Evolutionary conservation across 1,284 basidiomycete genomes (phyloP).

Genomic region (Neotropicomus parvogracilis): DNA sequence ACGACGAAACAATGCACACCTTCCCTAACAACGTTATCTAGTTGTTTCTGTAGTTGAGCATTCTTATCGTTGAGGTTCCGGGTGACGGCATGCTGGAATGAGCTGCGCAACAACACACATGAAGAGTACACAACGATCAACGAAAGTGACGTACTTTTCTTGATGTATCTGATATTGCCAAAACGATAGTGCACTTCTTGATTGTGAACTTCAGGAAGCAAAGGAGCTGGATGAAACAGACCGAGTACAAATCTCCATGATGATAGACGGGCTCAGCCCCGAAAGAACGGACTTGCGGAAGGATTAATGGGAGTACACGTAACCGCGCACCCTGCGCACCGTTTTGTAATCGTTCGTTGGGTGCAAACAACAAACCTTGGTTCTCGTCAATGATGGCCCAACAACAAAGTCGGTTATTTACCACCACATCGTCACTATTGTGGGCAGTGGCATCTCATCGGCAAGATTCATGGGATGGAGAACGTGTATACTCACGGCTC

Average conservation of each 20-base stretch:
- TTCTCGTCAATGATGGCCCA: conserved; percentile 6
- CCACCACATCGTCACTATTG: conserved; percentile 76
- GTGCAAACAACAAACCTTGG: conserved; percentile 69
- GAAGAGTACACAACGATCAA: not conserved
- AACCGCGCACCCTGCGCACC: conserved; percentile 44
- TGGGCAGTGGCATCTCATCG: not conserved
- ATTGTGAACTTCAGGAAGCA: conserved; percentile 10
- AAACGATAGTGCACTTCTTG: conserved; percentile 70
- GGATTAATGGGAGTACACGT: conserved; percentile 10
- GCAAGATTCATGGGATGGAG: conserved; percentile 4
- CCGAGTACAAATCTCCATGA: conserved; percentile 79
- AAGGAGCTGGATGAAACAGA: conserved; percentile 27
- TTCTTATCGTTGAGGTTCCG: conserved; percentile 77
- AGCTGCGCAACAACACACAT: conserved; percentile 40
- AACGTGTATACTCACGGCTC: conserved; percentile 60
- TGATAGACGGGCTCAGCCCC: conserved; percentile 65
- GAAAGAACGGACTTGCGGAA: conserved; percentile 71
- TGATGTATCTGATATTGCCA: conserved; percentile 87
- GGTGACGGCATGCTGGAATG: conserved; percentile 76
- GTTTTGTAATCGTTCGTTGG: conserved; percentile 87
- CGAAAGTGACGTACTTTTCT: conserved; percentile 53
- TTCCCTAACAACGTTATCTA: conserved; percentile 78
- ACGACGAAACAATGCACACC: conserved; percentile 38
- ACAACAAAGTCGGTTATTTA: conserved; percentile 32
- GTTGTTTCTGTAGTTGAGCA: conserved; percentile 73